phyloP scores from a whole-genome alignment of 2,329 filamentous ascomycete species.

The Tolypocladium cylindrosporum region DNA sequence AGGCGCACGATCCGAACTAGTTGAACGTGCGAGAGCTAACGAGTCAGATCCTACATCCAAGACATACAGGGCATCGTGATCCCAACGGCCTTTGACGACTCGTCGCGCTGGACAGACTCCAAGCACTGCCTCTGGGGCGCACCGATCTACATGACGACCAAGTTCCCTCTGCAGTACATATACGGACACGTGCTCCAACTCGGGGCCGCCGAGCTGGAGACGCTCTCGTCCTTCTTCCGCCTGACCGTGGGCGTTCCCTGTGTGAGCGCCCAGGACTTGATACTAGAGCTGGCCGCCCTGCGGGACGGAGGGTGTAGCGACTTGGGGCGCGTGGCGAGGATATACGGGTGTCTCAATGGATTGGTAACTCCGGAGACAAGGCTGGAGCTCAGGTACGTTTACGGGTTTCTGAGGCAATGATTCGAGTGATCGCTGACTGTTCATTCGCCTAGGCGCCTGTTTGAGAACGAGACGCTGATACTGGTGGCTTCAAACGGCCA shows the following conservation, averaged over 20 bases:
- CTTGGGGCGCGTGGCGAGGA: background rate
- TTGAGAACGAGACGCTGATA: constrained; percentile 6
- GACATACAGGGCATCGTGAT: constrained; percentile 5
- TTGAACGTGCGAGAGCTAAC: too few species aligned
- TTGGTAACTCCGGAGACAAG: background rate
- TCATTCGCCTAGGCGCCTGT: background rate
- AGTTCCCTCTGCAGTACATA: background rate
- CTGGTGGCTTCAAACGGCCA: background rate
- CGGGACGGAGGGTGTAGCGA: constrained; percentile 1
- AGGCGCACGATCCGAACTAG: too few species aligned
- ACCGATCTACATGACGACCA: background rate
- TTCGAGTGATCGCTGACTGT: background rate
- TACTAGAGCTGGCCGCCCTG: background rate
- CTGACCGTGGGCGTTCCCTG: constrained; percentile 1
- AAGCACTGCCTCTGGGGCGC: constrained; percentile 3
- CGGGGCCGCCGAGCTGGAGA: background rate
- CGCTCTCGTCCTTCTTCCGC: constrained; percentile 1
- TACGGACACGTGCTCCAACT: background rate
- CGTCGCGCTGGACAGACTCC: constrained; percentile 1
- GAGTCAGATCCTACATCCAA: constrained; percentile 1
- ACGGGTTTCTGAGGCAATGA: background rate
- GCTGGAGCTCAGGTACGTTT: background rate
- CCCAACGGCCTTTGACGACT: background rate
- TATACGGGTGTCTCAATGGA: background rate
- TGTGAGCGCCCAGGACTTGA: background rate